Percentiles rank a stretch among this genome's conserved stretches.
These are phyloP conservation scores for Trichosporon sp. DNA, from an alignment of 1,284 basidiomycete species.

Conservation along the genomic window DNA sequence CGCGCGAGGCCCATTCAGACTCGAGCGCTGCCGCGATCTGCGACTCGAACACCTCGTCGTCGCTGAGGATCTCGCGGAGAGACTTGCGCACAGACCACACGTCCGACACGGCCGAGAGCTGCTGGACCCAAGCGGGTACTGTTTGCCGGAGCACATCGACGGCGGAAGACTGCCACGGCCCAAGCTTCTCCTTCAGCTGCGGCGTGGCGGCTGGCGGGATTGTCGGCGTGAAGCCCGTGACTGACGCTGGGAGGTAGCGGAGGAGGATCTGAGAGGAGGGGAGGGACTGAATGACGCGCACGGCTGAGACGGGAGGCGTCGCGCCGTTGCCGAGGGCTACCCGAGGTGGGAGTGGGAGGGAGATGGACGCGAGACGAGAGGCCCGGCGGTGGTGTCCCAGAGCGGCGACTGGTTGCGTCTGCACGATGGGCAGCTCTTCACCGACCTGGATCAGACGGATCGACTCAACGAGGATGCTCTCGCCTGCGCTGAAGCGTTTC, in stretches of 20 bases:
- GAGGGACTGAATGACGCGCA: conserved; percentile 47
- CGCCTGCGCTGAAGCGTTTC: conserved; percentile 24
- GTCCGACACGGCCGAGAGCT: conserved; percentile 45
- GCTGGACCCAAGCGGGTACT: conserved; percentile 44
- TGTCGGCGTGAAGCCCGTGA: conserved; percentile 55
- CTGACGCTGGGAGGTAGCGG: conserved; percentile 49
- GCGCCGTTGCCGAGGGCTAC: conserved; percentile 33
- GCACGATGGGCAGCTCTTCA: conserved; percentile 32
- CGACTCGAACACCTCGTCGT: conserved; percentile 37
- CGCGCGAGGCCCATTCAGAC: conserved; percentile 48
- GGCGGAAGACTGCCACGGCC: conserved; percentile 44
- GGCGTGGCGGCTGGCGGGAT: conserved; percentile 66
- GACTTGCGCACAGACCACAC: conserved; percentile 49
- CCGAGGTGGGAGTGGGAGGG: conserved; percentile 41
- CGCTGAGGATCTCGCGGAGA: conserved; percentile 34
- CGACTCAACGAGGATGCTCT: conserved; percentile 49
- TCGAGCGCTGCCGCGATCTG: conserved; percentile 43
- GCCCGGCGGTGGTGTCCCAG: conserved; percentile 43
- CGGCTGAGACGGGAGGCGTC: conserved; percentile 42
- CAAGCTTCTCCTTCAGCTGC: conserved; percentile 50
- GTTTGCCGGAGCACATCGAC: conserved; percentile 40
- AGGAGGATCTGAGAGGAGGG: conserved; percentile 56
- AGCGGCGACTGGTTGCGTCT: conserved; percentile 23
- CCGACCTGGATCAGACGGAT: conserved; percentile 50
- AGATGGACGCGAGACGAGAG: conserved; percentile 52